phyloP scores from a whole-genome alignment of 2,329 filamentous ascomycete species.

The Chrysosporium keratinophilum region DNA sequence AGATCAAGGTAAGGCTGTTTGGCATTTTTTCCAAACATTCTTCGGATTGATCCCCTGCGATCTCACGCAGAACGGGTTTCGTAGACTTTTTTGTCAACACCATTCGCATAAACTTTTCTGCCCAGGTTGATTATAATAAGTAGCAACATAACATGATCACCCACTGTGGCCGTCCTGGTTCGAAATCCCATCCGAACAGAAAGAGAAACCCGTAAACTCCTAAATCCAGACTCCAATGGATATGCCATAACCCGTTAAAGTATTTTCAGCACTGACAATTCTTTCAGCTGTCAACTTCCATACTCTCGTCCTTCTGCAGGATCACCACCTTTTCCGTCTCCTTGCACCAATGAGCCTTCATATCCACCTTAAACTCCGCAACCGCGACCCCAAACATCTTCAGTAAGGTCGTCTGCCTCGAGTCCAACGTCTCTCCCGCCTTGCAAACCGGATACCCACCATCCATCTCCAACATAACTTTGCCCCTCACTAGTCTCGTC shows the following conservation, averaged over 20 bases:
- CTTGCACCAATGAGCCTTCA: slow-evolving; percentile 54
- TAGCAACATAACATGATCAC: slow-evolving; percentile 1
- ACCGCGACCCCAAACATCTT: slow-evolving; percentile 89
- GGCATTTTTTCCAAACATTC: slow-evolving; percentile 14
- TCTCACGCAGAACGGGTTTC: slow-evolving; percentile 7
- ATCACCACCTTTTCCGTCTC: slow-evolving; percentile 33
- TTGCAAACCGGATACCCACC: slow-evolving; percentile 67
- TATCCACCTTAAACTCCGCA: slow-evolving; percentile 76
- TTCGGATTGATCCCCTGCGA: slow-evolving; percentile 16
- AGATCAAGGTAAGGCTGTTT: slow-evolving; percentile 36
- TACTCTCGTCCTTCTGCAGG: slow-evolving; percentile 30
- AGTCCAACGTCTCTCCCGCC: slow-evolving; percentile 75
- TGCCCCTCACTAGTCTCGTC: slow-evolving; percentile 77
- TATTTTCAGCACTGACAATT: slow-evolving; percentile 5
- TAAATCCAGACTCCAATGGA: slow-evolving; percentile 3
- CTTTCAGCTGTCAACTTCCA: slow-evolving; percentile 34
- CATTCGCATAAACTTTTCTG: background rate
- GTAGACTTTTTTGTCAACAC: background rate
- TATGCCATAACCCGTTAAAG: background rate
- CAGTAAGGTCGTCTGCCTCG: slow-evolving; percentile 80
- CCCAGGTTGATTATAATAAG: background rate
- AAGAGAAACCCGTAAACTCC: slow-evolving; percentile 3
- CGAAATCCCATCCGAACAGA: slow-evolving; percentile 7
- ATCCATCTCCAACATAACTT: slow-evolving; percentile 60
- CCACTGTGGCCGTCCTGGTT: background rate